These are phyloP conservation scores for Agroathelia rolfsii DNA, from an alignment of 1,284 basidiomycete genomes.

Conservation along the genomic window DNA sequence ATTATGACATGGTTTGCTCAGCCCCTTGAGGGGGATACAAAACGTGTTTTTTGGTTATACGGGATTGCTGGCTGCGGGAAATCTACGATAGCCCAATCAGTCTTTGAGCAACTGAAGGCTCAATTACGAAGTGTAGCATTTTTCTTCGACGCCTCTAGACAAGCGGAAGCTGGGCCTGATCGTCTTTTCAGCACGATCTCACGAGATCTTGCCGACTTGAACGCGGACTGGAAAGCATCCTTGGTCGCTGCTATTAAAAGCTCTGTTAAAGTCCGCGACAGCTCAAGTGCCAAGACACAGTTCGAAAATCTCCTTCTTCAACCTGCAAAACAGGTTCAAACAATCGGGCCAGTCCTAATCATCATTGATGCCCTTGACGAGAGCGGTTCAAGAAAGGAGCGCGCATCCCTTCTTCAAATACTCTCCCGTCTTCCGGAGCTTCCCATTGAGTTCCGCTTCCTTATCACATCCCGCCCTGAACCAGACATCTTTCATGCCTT, in stretches of 20 bases:
- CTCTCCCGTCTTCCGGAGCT: conserved; percentile 13
- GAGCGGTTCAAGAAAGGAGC: conserved; percentile 16
- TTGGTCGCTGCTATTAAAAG: conserved; percentile 10
- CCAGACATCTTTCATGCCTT: conserved; percentile 14
- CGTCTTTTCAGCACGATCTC: conserved; percentile 15
- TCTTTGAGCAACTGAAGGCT: no score
- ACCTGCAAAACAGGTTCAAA: conserved; percentile 11
- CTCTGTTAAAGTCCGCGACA: conserved; percentile 1
- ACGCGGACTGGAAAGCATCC: conserved; percentile 9
- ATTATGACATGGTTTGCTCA: no score
- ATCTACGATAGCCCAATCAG: no score
- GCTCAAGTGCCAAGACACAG: conserved; percentile 11
- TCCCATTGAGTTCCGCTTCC: conserved; percentile 20
- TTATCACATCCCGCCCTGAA: conserved; percentile 21
- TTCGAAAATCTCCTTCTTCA: conserved; percentile 16
- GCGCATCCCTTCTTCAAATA: conserved; percentile 12
- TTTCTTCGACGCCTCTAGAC: conserved; percentile 10
- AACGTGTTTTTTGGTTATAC: no score
- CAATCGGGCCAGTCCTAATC: conserved; percentile 23
- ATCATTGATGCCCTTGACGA: conserved; percentile 26
- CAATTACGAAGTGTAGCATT: conserved; percentile 13
- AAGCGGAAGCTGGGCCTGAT: conserved; percentile 8
- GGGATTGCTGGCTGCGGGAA: no score
- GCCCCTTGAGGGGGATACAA: no score
- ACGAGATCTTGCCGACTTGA: conserved; percentile 16